Evolutionary conservation across 352 stramenopile genomes (phyloP).

Genomic region (Globisporangium abappressorium): DNA sequence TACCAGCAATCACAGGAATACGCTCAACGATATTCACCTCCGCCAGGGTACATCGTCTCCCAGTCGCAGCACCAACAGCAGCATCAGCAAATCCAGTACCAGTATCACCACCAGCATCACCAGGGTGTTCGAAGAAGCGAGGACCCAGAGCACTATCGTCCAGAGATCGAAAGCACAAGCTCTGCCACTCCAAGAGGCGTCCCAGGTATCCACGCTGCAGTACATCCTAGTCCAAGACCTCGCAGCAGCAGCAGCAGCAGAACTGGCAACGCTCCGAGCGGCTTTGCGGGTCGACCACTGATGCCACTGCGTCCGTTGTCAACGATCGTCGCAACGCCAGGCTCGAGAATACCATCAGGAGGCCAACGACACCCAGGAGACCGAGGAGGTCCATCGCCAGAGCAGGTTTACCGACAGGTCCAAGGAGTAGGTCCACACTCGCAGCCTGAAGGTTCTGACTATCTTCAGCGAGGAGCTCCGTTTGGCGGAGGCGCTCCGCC

Average conservation of each 20-base stretch:
- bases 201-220: not conserved
- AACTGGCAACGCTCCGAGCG: not conserved
- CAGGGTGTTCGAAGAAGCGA: not conserved
- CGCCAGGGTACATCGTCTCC: not conserved
- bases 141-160: not conserved
- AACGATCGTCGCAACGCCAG: slow-evolving; percentile 9
- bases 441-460: not conserved
- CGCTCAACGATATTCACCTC: not conserved
- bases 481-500: not conserved
- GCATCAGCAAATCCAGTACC: not conserved
- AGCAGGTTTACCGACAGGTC: not conserved
- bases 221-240: not conserved
- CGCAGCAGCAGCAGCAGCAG: not conserved
- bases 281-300: not conserved
- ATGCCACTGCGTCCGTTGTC: slow-evolving; percentile 9
- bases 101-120: not conserved
- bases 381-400: not conserved
- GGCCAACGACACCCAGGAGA: not conserved
- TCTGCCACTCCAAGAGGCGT: not conserved
- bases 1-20: not conserved
- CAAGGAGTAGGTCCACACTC: no score
- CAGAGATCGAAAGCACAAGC: not conserved
- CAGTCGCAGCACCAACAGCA: not conserved
- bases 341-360: slow-evolving; percentile 3
- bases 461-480: not conserved